Evolutionary conservation across 768 basidiomycete genomes (phyloP).

Genomic region (Trichaptum fuscoviolaceum): DNA sequence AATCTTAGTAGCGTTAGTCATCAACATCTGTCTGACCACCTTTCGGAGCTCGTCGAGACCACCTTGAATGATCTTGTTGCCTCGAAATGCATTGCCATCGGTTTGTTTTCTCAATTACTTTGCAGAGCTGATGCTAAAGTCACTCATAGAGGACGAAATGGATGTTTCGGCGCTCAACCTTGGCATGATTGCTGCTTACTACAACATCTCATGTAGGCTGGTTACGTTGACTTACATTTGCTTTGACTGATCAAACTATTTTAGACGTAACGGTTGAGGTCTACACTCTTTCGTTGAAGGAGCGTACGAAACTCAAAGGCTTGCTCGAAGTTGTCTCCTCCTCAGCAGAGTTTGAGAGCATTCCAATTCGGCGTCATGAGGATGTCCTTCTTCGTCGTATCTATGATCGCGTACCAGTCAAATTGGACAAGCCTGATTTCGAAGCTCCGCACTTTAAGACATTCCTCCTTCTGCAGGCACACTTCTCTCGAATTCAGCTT

Average conservation of each 20-base stretch:
- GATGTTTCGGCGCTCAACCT: constrained; percentile 88
- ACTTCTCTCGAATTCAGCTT: constrained; percentile 89
- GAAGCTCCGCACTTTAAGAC: constrained; percentile 98
- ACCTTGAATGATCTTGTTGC: constrained; percentile 88
- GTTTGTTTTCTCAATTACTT: constrained; percentile 30
- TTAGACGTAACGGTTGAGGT: constrained; percentile 97
- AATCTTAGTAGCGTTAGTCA: constrained; percentile 94
- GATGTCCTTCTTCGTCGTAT: constrained; percentile 78
- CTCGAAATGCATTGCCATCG: constrained; percentile 92
- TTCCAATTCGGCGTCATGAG: constrained; percentile 95
- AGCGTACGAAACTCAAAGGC: constrained; percentile 95
- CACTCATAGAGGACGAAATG: constrained; percentile 80
- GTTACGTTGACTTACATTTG: not conserved
- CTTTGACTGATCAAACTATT: constrained; percentile 16
- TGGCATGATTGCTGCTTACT: constrained; percentile 98
- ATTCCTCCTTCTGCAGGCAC: constrained; percentile 92
- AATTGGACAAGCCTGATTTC: constrained; percentile 78
- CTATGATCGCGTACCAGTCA: constrained; percentile 96
- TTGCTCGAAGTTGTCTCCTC: constrained; percentile 95
- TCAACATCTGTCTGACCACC: constrained; percentile 90
- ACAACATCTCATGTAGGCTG: constrained; percentile 81
- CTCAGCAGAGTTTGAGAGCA: constrained; percentile 91
- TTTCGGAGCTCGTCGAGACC: constrained; percentile 93
- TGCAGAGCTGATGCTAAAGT: not conserved
- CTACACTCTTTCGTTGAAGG: constrained; percentile 91